These are phyloP conservation scores for Syzygium malaccense DNA, from an alignment of 441 rosid genomes.

Conservation along the genomic window DNA sequence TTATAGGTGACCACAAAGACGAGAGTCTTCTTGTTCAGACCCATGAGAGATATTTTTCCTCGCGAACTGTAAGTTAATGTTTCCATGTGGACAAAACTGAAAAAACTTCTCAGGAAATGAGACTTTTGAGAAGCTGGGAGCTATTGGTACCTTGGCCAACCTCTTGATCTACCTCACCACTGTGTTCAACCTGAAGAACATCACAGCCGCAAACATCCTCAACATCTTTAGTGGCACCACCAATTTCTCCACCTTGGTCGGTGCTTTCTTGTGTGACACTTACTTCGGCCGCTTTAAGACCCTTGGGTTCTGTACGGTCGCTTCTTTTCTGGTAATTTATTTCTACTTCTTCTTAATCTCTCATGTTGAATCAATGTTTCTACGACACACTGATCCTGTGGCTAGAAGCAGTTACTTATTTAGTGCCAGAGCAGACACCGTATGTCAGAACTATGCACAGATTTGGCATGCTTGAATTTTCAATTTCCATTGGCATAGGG, in stretches of 20 bases:
- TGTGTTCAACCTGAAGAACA: slow-evolving; percentile 38
- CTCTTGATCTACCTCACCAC: slow-evolving; percentile 40
- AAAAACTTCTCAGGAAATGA: slow-evolving; percentile 29
- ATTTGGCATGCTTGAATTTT: background rate
- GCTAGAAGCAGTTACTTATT: background rate
- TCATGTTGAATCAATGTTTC: background rate
- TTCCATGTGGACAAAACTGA: background rate
- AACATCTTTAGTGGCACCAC: slow-evolving; percentile 39
- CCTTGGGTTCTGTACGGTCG: slow-evolving; percentile 25
- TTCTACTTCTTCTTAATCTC: background rate
- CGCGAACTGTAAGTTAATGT: background rate
- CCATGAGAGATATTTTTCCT: background rate
- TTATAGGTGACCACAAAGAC: background rate
- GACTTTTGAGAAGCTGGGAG: slow-evolving; percentile 57
- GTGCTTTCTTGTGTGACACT: slow-evolving; percentile 42
- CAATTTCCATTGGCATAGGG: background rate
- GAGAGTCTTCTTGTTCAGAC: background rate
- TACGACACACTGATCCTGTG: background rate
- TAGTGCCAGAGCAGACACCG: background rate
- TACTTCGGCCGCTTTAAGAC: slow-evolving; percentile 45
- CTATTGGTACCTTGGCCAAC: slow-evolving; percentile 42
- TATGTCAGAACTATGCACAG: background rate
- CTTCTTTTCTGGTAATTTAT: slow-evolving; percentile 31
- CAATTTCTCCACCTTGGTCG: slow-evolving; percentile 35
- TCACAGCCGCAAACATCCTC: slow-evolving; percentile 35